Base-by-base conservation (phyloP, 1,284 basidiomycete genomes). In the Cystobasidium pallidum region DNA sequence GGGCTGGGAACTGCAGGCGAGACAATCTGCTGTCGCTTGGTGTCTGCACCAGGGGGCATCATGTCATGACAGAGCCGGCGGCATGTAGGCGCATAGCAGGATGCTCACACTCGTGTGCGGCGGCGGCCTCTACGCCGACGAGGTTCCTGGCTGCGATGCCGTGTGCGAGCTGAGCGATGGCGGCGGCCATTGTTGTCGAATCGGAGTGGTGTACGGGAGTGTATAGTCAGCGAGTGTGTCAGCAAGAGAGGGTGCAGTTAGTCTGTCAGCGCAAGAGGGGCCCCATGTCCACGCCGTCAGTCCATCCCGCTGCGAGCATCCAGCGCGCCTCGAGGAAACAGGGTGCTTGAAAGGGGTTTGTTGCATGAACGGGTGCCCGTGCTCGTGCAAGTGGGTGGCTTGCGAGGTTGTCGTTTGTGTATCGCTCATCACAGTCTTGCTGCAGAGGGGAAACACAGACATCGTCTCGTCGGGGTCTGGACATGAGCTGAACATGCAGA, bases 101-200 rank as follows among this genome's bases (percentile, higher is more conserved):
- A 34, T 34, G 51, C 62, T 32, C 34, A 64, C 43, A 64, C 26
- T 36, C 62, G 26, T 32, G n/a, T 11, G 62, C 62, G 8, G 62
- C 62, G 3, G 45, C 45, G 32, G 45, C 62, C 45, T 64, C 62
- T n/a, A 64, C 62, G 7, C 47, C 62, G 26, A 64, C 62, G 32
- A 64, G 62, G 45, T 52, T 52, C 47, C 62, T 47, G 62, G 62
- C 34, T n/a, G 47, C 62, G n/a, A 64, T 51, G n/a, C 62, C 62
- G 1, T 64, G 26, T 4, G 43, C 43, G 21, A 64, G 32, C 2
- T 51, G 34, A 41, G 62, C 62, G 47, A 64, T 47, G 43, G 62
- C 62, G 43, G 62, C 62, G 26, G 39, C 62, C 43, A 64, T 64
- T 13, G 26, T 15, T 32, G 10, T 6, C 36, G 13, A 13, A 7